Evolutionary conservation across 352 stramenopile species (phyloP).

Genomic region (Phytophthora aleatoria): DNA sequence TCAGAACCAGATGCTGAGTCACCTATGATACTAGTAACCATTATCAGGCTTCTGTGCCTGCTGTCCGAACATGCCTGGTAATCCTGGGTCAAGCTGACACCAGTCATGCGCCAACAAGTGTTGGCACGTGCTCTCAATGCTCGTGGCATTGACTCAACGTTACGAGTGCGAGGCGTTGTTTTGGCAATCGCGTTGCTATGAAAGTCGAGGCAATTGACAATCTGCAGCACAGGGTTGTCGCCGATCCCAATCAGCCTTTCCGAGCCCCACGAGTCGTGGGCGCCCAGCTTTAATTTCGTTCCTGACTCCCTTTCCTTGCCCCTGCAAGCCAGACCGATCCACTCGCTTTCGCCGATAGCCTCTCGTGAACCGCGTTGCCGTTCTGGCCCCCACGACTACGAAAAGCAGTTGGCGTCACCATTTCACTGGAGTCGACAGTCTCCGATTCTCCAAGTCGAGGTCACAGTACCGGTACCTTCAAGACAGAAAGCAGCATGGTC

Average conservation of each 20-base stretch:
- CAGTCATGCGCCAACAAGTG: constrained; percentile 5
- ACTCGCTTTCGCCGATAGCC: neutral
- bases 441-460: constrained; percentile 16
- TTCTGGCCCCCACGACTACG: constrained; percentile 14
- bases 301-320: constrained; percentile 20
- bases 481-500: constrained; percentile 12
- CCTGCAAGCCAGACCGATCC: constrained; percentile 8
- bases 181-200: constrained; percentile 13
- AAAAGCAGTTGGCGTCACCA: constrained; percentile 16
- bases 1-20: constrained; percentile 24
- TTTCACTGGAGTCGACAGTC: constrained; percentile 11
- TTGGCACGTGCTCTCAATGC: constrained; percentile 3
- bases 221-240: constrained; percentile 2
- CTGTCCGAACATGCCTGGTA: neutral
- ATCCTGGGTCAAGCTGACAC: too few species aligned
- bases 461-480: constrained; percentile 7
- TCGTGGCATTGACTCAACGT: neutral
- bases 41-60: neutral
- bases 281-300: constrained; percentile 23
- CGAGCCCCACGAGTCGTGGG: constrained; percentile 4
- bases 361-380: constrained; percentile 20
- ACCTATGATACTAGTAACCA: neutral
- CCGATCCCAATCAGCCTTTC: constrained; percentile 22
- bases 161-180: constrained; percentile 7
- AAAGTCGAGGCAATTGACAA: constrained; percentile 24